phyloP scores from a whole-genome alignment of 73 alveolate genomes.

The Durusdinium trenchii region DNA sequence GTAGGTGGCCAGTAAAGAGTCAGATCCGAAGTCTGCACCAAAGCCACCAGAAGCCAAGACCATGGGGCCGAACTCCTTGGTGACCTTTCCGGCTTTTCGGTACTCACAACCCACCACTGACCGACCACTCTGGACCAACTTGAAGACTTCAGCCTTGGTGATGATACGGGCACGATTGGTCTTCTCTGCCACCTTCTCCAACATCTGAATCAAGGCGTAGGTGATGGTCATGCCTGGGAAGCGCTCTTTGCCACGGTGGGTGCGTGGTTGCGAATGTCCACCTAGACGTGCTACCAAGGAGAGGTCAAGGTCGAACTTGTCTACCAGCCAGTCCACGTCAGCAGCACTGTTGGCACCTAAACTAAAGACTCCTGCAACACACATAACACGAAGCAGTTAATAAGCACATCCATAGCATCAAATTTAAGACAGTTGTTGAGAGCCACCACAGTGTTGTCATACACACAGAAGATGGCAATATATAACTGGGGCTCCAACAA shows the following conservation, averaged over 20 bases:
- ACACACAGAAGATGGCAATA: too few species aligned
- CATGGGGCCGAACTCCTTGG: conserved; percentile 95
- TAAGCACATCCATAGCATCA: too few species aligned
- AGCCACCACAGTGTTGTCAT: too few species aligned
- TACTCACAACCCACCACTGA: conserved; percentile 71
- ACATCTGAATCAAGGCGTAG: conserved; percentile 87
- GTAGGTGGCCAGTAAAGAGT: conserved; percentile 96
- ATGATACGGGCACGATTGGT: conserved; percentile 70
- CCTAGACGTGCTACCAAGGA: conserved; percentile 94
- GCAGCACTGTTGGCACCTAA: conserved; percentile 86
- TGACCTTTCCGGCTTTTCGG: conserved; percentile 64
- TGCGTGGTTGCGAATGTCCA: conserved; percentile 91
- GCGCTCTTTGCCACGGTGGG: conserved; percentile 94
- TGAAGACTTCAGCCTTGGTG: conserved; percentile 86
- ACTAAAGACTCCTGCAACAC: too few species aligned
- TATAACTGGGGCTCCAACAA: too few species aligned
- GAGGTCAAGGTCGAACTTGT: conserved; percentile 90
- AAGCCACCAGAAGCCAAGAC: conserved; percentile 97
- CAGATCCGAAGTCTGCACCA: conserved; percentile 97
- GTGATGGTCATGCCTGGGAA: conserved; percentile 95
- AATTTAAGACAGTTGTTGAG: too few species aligned
- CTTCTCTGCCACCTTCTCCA: conserved; percentile 96
- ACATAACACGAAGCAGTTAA: too few species aligned
- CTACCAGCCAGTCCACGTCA: conserved; percentile 88
- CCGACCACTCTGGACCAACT: conserved; percentile 41